phyloP scores from a whole-genome alignment of 2,329 filamentous ascomycete genomes.

The Penicillium rolfsii region DNA sequence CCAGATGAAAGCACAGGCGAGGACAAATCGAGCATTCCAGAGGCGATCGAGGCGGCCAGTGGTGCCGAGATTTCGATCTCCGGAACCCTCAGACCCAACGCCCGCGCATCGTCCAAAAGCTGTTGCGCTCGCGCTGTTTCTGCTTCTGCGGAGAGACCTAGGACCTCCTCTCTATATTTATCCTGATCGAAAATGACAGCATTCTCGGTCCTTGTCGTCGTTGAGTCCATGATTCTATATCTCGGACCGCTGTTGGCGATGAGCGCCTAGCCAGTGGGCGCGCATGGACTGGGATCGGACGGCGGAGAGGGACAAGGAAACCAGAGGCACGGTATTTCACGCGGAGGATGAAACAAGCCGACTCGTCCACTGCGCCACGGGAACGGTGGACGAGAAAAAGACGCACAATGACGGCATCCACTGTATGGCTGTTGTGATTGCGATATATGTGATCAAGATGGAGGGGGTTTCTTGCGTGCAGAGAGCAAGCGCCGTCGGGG shows the following conservation, averaged over 20 bases:
- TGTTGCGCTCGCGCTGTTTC: slow-evolving; percentile 45
- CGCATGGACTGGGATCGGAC: slow-evolving; percentile 23
- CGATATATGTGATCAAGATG: slow-evolving; percentile 2
- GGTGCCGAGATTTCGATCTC: slow-evolving; percentile 39
- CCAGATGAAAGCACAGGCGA: slow-evolving; percentile 39
- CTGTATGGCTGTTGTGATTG: slow-evolving; percentile 20
- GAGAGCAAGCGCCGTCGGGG: slow-evolving; percentile 17
- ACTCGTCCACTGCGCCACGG: slow-evolving; percentile 38
- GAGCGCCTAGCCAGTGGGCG: slow-evolving; percentile 29
- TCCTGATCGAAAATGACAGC: slow-evolving; percentile 39
- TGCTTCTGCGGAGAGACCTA: slow-evolving; percentile 40
- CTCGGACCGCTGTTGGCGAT: slow-evolving; percentile 14
- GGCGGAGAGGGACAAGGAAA: neutral
- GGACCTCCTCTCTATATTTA: slow-evolving; percentile 44
- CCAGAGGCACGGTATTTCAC: slow-evolving; percentile 7
- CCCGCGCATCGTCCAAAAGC: slow-evolving; percentile 43
- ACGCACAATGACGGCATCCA: slow-evolving; percentile 38
- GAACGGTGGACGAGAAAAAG: slow-evolving; percentile 38
- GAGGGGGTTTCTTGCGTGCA: neutral
- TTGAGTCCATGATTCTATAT: slow-evolving; percentile 33
- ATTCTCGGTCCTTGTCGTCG: slow-evolving; percentile 17
- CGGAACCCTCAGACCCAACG: slow-evolving; percentile 42
- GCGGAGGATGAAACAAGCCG: slow-evolving; percentile 22
- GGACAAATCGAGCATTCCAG: slow-evolving; percentile 41
- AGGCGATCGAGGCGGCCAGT: slow-evolving; percentile 41